A percentile compares a stretch with the other conserved stretches of the same genome.
phyloP scores from a whole-genome alignment of 305 asterid species.

The Fraxinus floribunda region DNA sequence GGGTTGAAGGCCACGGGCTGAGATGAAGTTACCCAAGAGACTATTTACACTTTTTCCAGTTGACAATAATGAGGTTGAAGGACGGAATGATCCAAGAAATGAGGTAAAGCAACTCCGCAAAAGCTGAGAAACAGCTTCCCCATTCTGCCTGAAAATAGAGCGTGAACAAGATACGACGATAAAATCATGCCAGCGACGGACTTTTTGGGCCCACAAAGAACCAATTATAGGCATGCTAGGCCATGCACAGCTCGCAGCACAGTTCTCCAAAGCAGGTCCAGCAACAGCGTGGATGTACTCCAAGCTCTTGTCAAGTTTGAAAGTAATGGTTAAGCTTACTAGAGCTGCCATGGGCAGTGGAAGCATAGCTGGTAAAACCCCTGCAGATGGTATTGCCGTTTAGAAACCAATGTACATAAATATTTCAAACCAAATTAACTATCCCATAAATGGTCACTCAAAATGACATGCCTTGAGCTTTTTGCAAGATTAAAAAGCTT shows the following conservation, averaged over 20 bases:
- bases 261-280: constrained; percentile 28
- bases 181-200: constrained; percentile 29
- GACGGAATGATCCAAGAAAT: constrained; percentile 19
- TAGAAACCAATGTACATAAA: neutral
- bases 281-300: constrained; percentile 21
- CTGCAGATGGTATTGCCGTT: neutral
- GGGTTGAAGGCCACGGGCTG: constrained; percentile 19
- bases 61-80: constrained; percentile 1
- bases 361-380: constrained; percentile 27
- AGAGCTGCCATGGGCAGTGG: constrained; percentile 32
- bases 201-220: constrained; percentile 33
- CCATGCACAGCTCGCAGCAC: constrained; percentile 32
- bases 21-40: constrained; percentile 26
- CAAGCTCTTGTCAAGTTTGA: constrained; percentile 24
- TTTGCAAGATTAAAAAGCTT: neutral
- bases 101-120: constrained; percentile 27
- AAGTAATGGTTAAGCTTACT: constrained; percentile 34
- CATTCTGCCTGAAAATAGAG: constrained; percentile 26
- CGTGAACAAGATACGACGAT: constrained; percentile 25
- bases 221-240: constrained; percentile 34
- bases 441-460: neutral
- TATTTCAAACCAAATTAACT: neutral
- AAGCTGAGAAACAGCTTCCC: constrained; percentile 31
- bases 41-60: constrained; percentile 22
- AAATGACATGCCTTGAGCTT: neutral